Evolutionary conservation across 495 filamentous ascomycete species (phyloP), one percentile per base, ranked within the genome.

Genomic region (Penicillium daleae): DNA sequence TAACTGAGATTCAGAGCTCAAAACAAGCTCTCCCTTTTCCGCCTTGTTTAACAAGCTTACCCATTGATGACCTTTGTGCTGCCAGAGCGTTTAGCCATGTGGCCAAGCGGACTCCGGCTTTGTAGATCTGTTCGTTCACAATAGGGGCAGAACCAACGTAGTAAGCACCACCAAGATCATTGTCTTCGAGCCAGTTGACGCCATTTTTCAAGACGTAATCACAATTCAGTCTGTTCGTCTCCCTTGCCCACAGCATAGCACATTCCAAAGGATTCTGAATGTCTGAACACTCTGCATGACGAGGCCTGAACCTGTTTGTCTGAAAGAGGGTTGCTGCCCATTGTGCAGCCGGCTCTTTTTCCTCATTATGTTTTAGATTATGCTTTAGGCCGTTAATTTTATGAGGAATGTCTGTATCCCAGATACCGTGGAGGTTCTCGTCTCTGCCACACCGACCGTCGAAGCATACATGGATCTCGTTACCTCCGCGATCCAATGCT

Each of bases 121-220:
- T 63, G 31, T 49, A 37, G 33, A 63, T 63, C 29, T 63, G 60
- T 46, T 46, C 54, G 7, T 63, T 33, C 0, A 63, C 32, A 51
- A 63, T 56, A 35, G 60, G 60, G 1, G 42, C 60, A 21, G 60
- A 51, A 9, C 24, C 60, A 12, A 9, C 53, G 44, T 63, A 63
- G 21, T 63, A 63, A 1, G 52, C 60, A 6, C 44, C 53, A 17
- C 27, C 60, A 8, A 63, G 60, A 27, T 63, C 53, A 19, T 63
- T 31, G 24, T 40, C 33, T 42, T 50, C 15, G 6, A 39, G 10
- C 10, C 15, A 39, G 12, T 13, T 13, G 35, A 39, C 15, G 12
- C 35, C 35, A 56, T 17, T 39, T 39, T 39, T 39, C 1, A 39
- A 39, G 2, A 39, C 35, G 35, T 17, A 39, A 17, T 39, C 12